Base-by-base conservation (phyloP, 257 asterid genomes). In the Anisodus tanguticus region DNA sequence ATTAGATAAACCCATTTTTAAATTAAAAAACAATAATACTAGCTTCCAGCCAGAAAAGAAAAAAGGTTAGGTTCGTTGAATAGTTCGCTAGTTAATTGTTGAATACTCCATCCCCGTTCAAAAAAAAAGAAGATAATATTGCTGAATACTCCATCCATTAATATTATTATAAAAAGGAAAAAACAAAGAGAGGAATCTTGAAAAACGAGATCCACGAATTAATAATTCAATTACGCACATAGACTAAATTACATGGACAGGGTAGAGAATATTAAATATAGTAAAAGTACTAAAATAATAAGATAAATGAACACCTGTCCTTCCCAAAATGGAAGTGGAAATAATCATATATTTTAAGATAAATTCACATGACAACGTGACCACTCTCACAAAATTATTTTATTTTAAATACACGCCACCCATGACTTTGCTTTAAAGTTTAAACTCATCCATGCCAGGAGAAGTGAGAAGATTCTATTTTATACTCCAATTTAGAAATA, bases 201-300 rank as follows among this genome's bases (percentile, higher is more conserved):
- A 76, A 76, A 51, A 76, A 76, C 45, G 63, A 51, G 63, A 76
- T 51, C 45, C 81, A 76, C 10, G 22, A 74, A 74, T 51, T 74
- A 47, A 12, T 8, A 51, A 76, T 76, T 76, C 81, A 11, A 12
- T 12, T 17, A 76, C 63, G 39, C 6, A 62, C 8, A 19, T 62
- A 62, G 19, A 62, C 68, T n/a, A n/a, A 6, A n/a, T 62, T 22
- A 19, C 5, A 62, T 19, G n/a, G 8, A 62, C 68, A 62, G 4
- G 13, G 31, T 62, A 63, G 62, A 76, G 45, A 51, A 76, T 76
- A 22, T 22, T 76, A 3, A 68, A 37, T 39, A 47, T 49, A 6
- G 4, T 47, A 72, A 19, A 72, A 19, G n/a, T 19, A 74, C 2
- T 51, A 49, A 47, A 76, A 76, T 76, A 51, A 13, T 26, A 49